These are phyloP conservation scores for Chloroidium sp. DNA, from an alignment of 163 green algal genomes.

Conservation along the genomic window DNA sequence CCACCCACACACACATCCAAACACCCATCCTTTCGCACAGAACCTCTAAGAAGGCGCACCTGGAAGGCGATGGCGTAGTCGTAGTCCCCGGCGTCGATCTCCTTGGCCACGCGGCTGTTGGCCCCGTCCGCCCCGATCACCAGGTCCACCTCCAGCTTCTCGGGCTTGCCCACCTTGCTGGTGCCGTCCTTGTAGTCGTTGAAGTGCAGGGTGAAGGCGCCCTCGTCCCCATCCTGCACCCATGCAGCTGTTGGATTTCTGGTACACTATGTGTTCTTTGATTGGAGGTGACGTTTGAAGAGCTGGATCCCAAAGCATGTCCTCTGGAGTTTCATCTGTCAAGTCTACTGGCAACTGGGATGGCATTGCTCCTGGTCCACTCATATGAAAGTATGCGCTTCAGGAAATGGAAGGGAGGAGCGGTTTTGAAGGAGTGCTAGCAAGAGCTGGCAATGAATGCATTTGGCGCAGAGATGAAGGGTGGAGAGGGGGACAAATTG, in stretches of 20 bases:
- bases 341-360: too few relatives aligned
- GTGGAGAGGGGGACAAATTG: too few relatives aligned
- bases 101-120: constrained; percentile 93
- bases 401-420: too few relatives aligned
- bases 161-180: constrained; percentile 72
- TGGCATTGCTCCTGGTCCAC: too few relatives aligned
- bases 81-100: constrained; percentile 95
- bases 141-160: constrained; percentile 79
- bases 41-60: constrained; percentile 6
- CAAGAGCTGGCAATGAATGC: too few relatives aligned
- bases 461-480: too few relatives aligned
- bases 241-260: not conserved
- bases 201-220: constrained; percentile 81
- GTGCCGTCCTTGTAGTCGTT: constrained; percentile 77
- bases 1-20: too few relatives aligned
- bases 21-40: too few relatives aligned
- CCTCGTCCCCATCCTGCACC: constrained; percentile 34
- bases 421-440: too few relatives aligned
- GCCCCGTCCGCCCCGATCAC: constrained; percentile 95
- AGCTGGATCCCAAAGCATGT: not conserved
- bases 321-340: not conserved
- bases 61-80: constrained; percentile 99
- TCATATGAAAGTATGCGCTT: too few relatives aligned
- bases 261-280: not conserved
- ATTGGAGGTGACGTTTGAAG: not conserved